These are phyloP conservation scores for Calycina marina DNA, from an alignment of 2,329 filamentous ascomycete species.

Conservation along the genomic window DNA sequence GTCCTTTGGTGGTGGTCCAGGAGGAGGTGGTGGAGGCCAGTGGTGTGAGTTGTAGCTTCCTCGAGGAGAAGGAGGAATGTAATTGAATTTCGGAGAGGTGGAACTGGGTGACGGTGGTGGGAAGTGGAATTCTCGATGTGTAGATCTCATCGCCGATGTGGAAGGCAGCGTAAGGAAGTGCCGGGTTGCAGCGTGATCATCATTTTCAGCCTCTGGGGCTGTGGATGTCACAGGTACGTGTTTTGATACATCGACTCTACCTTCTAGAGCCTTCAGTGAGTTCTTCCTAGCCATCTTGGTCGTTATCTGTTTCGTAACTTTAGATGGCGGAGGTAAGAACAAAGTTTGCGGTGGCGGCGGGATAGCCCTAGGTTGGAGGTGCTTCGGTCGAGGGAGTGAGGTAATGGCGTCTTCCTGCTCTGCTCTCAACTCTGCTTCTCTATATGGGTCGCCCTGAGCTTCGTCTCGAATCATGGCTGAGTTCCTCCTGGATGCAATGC, in stretches of 20 bases:
- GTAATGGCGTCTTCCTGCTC: conserved; percentile 80
- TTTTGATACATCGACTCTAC: conserved; percentile 21
- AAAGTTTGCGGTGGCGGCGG: conserved; percentile 16
- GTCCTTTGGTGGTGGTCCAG: conserved; percentile 12
- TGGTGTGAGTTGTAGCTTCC: conserved; percentile 15
- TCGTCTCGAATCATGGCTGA: conserved; percentile 72
- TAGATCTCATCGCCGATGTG: conserved; percentile 1
- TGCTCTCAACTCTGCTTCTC: conserved; percentile 61
- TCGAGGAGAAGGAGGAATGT: conserved; percentile 34
- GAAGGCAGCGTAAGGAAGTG: conserved; percentile 17
- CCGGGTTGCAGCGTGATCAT: conserved; percentile 29
- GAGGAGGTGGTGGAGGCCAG: conserved; percentile 15
- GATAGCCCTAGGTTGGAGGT: conserved; percentile 39
- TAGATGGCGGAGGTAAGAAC: conserved; percentile 20
- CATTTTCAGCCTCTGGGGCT: conserved; percentile 16
- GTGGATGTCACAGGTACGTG: conserved; percentile 2
- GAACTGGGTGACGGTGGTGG: conserved; percentile 32
- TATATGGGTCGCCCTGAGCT: conserved; percentile 63
- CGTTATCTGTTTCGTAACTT: conserved; percentile 4
- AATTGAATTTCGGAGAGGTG: conserved; percentile 43
- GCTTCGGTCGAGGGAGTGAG: conserved; percentile 57
- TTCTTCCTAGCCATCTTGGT: conserved; percentile 20
- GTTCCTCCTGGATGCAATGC: conserved; percentile 74
- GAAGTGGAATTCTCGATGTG: conserved; percentile 37
- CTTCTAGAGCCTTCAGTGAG: conserved; percentile 34